These are phyloP conservation scores for Anisogramma anomala DNA, from an alignment of 2,329 filamentous ascomycete species.

Conservation along the genomic window DNA sequence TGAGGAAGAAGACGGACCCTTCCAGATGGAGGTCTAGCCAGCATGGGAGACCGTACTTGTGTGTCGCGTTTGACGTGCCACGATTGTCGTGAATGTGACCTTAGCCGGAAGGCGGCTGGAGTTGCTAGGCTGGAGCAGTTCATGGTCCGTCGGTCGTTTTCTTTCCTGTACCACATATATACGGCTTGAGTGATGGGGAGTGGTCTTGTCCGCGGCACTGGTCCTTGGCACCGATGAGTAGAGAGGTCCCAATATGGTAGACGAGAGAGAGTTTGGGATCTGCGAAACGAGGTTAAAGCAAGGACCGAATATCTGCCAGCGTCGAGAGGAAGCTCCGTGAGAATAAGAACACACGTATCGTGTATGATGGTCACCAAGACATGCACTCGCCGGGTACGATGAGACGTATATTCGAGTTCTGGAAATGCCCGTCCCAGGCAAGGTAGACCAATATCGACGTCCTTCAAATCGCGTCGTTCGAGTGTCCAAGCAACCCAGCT, in stretches of 20 bases:
- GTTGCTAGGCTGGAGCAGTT: slow-evolving; percentile 14
- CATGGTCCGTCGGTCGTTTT: slow-evolving; percentile 26
- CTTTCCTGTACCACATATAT: slow-evolving; percentile 37
- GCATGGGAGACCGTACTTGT: slow-evolving; percentile 4
- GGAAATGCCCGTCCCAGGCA: too few species aligned
- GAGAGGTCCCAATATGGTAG: slow-evolving; percentile 28
- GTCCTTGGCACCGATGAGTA: slow-evolving; percentile 58
- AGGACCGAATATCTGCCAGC: slow-evolving; percentile 42
- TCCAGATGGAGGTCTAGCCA: slow-evolving; percentile 82
- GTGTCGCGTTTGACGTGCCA: slow-evolving; percentile 14
- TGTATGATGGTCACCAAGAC: slow-evolving; percentile 19
- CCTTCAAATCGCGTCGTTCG: neutral
- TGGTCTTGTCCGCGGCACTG: slow-evolving; percentile 52
- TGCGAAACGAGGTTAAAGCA: slow-evolving; percentile 60
- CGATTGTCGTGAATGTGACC: slow-evolving; percentile 9
- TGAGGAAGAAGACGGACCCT: slow-evolving; percentile 90
- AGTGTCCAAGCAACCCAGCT: too few species aligned
- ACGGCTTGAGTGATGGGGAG: slow-evolving; percentile 33
- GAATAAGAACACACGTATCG: slow-evolving; percentile 20
- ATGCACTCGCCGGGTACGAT: slow-evolving; percentile 13
- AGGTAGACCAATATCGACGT: too few species aligned
- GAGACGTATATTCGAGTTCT: too few species aligned
- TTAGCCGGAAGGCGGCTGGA: slow-evolving; percentile 17
- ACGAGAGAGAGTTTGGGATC: slow-evolving; percentile 4
- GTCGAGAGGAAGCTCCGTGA: slow-evolving; percentile 46